Evolutionary conservation across 1,139 yeast genomes (phyloP).

Genomic region (Saccharomycopsis phalli): DNA sequence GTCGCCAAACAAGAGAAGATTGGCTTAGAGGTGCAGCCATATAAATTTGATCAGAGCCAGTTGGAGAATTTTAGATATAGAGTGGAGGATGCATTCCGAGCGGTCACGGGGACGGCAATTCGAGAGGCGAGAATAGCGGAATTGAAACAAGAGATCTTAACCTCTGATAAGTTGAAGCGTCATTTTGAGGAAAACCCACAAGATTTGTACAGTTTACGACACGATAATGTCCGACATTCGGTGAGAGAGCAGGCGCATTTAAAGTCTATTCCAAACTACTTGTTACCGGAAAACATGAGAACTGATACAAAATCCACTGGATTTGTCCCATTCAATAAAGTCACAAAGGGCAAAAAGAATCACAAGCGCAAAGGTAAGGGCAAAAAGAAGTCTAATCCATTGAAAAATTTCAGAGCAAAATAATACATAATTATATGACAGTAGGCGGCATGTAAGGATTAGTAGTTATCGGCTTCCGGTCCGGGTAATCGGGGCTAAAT

Average conservation of each 20-base stretch:
- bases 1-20: conserved; percentile 66
- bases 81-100: conserved; percentile 94
- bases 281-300: conserved; percentile 76
- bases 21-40: conserved; percentile 72
- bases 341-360: conserved; percentile 34
- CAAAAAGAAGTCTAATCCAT: conserved; percentile 55
- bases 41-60: conserved; percentile 85
- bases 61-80: conserved; percentile 95
- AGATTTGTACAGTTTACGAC: conserved; percentile 80
- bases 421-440: too few species aligned
- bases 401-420: conserved; percentile 45
- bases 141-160: conserved; percentile 75
- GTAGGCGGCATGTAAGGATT: too few species aligned
- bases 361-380: conserved; percentile 30
- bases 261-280: conserved; percentile 87
- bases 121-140: conserved; percentile 94
- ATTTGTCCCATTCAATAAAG: conserved; percentile 61
- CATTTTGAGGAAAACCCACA: conserved; percentile 98
- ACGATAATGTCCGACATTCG: conserved; percentile 82
- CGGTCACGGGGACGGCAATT: conserved; percentile 81
- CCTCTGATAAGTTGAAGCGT: conserved; percentile 84
- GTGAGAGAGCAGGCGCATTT: conserved; percentile 76
- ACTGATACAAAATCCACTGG: conserved; percentile 51
- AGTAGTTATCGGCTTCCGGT: too few species aligned
- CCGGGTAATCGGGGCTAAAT: background rate